Evolutionary conservation across 2,329 filamentous ascomycete genomes (phyloP).

Genomic region (Phaeosphaeriaceae sp.): DNA sequence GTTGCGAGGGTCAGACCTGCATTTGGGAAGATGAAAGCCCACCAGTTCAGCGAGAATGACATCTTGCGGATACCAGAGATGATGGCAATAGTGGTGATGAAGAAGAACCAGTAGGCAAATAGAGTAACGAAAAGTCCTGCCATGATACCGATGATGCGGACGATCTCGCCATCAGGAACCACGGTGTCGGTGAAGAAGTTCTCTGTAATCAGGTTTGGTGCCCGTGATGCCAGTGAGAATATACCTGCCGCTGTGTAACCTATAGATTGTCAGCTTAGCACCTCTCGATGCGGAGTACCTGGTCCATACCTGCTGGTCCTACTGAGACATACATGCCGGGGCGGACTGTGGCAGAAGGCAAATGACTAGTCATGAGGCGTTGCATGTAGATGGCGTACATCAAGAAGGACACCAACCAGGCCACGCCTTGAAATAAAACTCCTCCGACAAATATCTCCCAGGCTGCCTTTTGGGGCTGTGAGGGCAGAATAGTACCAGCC

Average conservation of each 20-base stretch:
- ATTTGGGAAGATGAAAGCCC: slow-evolving; percentile 73
- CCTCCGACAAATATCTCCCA: slow-evolving; percentile 68
- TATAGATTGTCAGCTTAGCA: slow-evolving; percentile 59
- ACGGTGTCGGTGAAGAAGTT: slow-evolving; percentile 43
- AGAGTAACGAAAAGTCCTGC: slow-evolving; percentile 57
- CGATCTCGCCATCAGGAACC: slow-evolving; percentile 45
- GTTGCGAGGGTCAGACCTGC: slow-evolving; percentile 67
- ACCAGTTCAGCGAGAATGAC: slow-evolving; percentile 49
- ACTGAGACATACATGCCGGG: slow-evolving; percentile 63
- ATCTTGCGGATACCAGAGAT: slow-evolving; percentile 51
- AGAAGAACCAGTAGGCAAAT: slow-evolving; percentile 61
- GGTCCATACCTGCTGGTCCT: slow-evolving; percentile 47
- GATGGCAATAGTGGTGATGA: slow-evolving; percentile 50
- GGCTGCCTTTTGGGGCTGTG: slow-evolving; percentile 37
- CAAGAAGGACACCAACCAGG: slow-evolving; percentile 69
- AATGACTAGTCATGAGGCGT: slow-evolving; percentile 68
- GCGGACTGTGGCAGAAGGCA: slow-evolving; percentile 52
- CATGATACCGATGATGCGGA: slow-evolving; percentile 53
- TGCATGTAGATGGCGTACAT: slow-evolving; percentile 77
- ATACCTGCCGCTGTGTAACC: slow-evolving; percentile 46
- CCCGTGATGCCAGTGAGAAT: slow-evolving; percentile 55
- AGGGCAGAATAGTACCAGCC: slow-evolving; percentile 45
- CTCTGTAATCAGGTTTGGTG: slow-evolving; percentile 43
- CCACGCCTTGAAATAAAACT: slow-evolving; percentile 71
- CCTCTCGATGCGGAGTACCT: slow-evolving; percentile 61